Evolutionary conservation across 805 yeast genomes (phyloP), one percentile per base, ranked within the genome.

Genomic region (Saccharomycopsis sp.): DNA sequence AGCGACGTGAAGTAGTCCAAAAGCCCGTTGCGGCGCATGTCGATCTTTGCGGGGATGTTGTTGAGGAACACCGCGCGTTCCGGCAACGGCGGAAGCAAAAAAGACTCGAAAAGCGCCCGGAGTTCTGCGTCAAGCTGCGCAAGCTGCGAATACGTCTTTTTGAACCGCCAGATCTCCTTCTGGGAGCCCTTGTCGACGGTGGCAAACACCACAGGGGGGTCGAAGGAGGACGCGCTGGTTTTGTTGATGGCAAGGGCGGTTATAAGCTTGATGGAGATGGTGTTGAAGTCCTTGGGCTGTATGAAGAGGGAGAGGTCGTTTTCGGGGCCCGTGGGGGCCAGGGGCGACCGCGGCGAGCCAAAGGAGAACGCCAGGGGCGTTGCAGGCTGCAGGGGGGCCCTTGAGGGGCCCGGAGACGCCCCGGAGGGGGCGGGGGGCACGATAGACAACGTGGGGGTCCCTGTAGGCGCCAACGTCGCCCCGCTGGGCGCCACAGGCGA

Each of bases 161-260:
- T 74, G 55, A 89, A 82, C 63, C 83, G 77, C 86, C 96, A 91
- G 75, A 88, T 79, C 64, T 84, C 89, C 60, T 83, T 83, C 46
- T 75, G 73, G 1, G 84, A 71, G 23, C 77, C 82, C 37, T 83
- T 78, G 63, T 87, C 92, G 51, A 78, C 72, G 2, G 87, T 82
- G 16, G 85, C 78, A 56, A 91, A 76, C 0, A 87, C 75, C 21
- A 87, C 76, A 29, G 71, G 71, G 16, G 87, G 84, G 48, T 85
- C 90, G 46, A 82, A 87, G 0, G 73, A 63, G 62, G 77, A 76
- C 46, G 75, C 77, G 8, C 70, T 62, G 46, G 69, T 74, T n/a
- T 68, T 67, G 2, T 72, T 71, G 16, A 64, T 61, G 29, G 70
- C 70, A 18, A 82, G 69, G 0, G 85, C 80, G 61, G 84, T 80